A percentile compares a stretch with the other conserved stretches of the same genome.
Conservation (phyloP, 1,284 basidiomycete species). For the Malassezia cuniculi region DNA sequence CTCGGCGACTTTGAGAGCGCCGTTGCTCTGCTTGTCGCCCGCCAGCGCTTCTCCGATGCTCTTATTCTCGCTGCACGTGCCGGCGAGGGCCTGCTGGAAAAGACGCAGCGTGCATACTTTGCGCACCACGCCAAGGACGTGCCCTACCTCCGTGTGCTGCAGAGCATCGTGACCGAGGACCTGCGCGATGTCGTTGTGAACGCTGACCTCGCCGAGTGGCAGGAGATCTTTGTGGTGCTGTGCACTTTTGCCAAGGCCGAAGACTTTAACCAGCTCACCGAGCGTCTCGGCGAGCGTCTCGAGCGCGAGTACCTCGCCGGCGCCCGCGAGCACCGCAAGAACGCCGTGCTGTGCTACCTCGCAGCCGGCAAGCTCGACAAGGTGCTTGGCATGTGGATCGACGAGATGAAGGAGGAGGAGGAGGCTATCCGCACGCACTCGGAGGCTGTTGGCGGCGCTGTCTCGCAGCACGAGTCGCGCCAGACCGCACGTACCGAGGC, state of each 20-base stretch:
- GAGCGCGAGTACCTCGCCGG: slow-evolving; percentile 63
- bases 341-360: slow-evolving; percentile 74
- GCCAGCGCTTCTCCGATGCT: slow-evolving; percentile 83
- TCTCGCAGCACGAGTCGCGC: slow-evolving; percentile 18
- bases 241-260: slow-evolving; percentile 81
- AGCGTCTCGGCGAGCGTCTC: slow-evolving; percentile 79
- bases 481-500: slow-evolving; percentile 80
- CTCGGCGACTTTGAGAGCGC: slow-evolving; percentile 87
- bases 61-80: slow-evolving; percentile 84
- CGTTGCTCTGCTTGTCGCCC: slow-evolving; percentile 77
- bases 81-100: slow-evolving; percentile 72
- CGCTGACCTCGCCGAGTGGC: slow-evolving; percentile 86
- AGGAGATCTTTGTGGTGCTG: slow-evolving; percentile 88
- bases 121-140: slow-evolving; percentile 61
- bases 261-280: slow-evolving; percentile 72
- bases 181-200: slow-evolving; percentile 87
- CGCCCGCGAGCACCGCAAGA: slow-evolving; percentile 60
- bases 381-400: slow-evolving; percentile 79
- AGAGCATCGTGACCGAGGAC: slow-evolving; percentile 85
- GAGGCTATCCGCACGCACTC: slow-evolving; percentile 19
- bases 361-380: slow-evolving; percentile 80
- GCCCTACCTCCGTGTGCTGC: slow-evolving; percentile 86
- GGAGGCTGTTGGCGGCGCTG: slow-evolving; percentile 7
- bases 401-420: slow-evolving; percentile 82
- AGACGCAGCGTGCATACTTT: slow-evolving; percentile 88